These are phyloP conservation scores for Cucurbita moschata DNA, from an alignment of 306 rosid species.

Conservation along the genomic window DNA sequence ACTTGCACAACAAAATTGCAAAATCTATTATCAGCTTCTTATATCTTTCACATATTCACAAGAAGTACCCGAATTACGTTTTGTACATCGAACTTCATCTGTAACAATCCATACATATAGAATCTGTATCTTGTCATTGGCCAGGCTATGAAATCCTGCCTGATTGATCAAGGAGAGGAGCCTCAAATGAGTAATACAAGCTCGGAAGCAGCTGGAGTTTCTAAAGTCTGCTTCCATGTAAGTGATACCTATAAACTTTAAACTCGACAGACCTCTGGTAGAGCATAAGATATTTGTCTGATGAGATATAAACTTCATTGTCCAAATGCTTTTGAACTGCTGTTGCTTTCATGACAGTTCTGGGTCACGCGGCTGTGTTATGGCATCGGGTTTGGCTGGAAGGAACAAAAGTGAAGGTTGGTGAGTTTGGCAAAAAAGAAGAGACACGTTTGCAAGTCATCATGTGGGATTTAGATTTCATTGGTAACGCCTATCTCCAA, in stretches of 20 bases:
- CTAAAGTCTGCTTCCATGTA: background rate
- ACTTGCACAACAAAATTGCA: background rate
- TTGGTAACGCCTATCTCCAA: background rate
- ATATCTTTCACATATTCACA: background rate
- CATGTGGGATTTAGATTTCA: background rate
- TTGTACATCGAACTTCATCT: background rate
- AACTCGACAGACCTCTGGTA: background rate
- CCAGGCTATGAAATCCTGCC: background rate
- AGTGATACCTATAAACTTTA: background rate
- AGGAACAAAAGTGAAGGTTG: background rate
- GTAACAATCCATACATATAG: background rate
- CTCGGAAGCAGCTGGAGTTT: background rate
- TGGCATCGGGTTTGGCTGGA: background rate
- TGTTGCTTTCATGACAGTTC: background rate
- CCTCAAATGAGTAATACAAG: background rate
- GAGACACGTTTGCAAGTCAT: constrained; percentile 1
- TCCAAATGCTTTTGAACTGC: background rate
- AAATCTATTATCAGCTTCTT: background rate
- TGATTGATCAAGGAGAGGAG: background rate
- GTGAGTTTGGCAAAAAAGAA: background rate
- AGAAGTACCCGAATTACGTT: background rate
- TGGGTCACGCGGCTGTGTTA: background rate
- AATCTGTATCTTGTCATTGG: background rate
- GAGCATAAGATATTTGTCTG: background rate
- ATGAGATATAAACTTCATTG: background rate